Base-by-base conservation (phyloP, 495 filamentous ascomycete species). In the Schizothecium vesticola region DNA sequence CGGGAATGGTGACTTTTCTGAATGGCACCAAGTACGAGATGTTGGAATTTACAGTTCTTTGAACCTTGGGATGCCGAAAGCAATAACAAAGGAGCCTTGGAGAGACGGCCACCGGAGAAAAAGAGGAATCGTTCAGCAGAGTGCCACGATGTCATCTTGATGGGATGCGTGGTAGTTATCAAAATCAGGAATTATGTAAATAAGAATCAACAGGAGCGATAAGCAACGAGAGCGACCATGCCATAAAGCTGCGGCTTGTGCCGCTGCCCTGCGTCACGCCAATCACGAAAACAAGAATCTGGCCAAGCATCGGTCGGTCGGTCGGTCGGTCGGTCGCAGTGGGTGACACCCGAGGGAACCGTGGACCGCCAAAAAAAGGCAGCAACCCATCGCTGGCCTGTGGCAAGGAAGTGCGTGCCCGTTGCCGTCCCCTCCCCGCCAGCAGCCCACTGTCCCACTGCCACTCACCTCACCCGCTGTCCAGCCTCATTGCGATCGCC, bases 221-320 rank as follows among this genome's bases (percentile, higher is more conserved):
- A 51, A 51, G 31, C 36, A 33, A 51, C 36, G 16, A 5, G 19
- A 51, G 43, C 43, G 19, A 8, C 16, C 43, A 51, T 51, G 16
- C 43, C 16, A 51, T n/a, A 19, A 51, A n/a, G n/a, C n/a, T n/a
- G n/a, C 43, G 43, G 43, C 43, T n/a, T 24, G 61, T 63, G 61
- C 31, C 28, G 56, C 22, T 19, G 6, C 8, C n/a, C 36, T 66
- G 64, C 64, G 57, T 66, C 64, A 66, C 64, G 56, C 64, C 64
- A 66, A 66, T 66, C 57, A 66, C 57, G 26, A 33, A 31, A 61
- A 61, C 60, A 61, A 31, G 26, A 61, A 61, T 31, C 25, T 29
- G n/a, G 28, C 60, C 60, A 21, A 31, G 23, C 58, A 23, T 29
- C 5, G 23, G 1, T 5, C 33, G 6, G 2, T 8, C 43, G 43